Evolutionary conservation across 208 protist species (phyloP).

Genomic region (Endotrypanum monterogeii): DNA sequence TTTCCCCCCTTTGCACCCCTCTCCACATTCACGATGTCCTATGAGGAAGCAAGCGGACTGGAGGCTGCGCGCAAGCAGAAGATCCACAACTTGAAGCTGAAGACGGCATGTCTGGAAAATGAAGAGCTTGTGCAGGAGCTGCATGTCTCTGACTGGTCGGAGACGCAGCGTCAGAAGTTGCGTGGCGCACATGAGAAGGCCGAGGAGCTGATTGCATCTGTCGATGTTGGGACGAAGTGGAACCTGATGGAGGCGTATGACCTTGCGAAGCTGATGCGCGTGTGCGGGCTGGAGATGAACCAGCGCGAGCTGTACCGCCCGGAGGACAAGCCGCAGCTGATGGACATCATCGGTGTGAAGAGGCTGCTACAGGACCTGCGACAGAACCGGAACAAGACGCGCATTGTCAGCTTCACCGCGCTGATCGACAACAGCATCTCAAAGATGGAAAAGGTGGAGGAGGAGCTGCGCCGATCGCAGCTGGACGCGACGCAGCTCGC

Average conservation of each 20-base stretch:
- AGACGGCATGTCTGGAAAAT: slow-evolving; percentile 63
- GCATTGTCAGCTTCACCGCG: slow-evolving; percentile 76
- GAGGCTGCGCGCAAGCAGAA: slow-evolving; percentile 87
- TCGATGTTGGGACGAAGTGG: slow-evolving; percentile 84
- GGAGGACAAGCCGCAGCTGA: slow-evolving; percentile 89
- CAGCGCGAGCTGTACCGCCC: slow-evolving; percentile 81
- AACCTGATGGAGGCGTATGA: slow-evolving; percentile 84
- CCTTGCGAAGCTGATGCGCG: slow-evolving; percentile 78
- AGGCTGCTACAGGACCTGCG: slow-evolving; percentile 78
- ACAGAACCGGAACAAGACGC: slow-evolving; percentile 85
- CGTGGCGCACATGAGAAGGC: slow-evolving; percentile 75
- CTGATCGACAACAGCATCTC: slow-evolving; percentile 79
- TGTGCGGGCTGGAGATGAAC: slow-evolving; percentile 70
- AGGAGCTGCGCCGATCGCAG: slow-evolving; percentile 59
- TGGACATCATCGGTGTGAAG: slow-evolving; percentile 76
- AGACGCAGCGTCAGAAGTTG: slow-evolving; percentile 84
- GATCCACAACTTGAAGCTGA: slow-evolving; percentile 62
- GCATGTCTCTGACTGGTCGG: slow-evolving; percentile 82
- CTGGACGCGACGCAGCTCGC: slow-evolving; percentile 75
- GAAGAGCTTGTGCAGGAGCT: slow-evolving; percentile 84
- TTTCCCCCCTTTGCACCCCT: background rate
- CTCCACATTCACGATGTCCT: slow-evolving; percentile 37
- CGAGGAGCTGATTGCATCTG: slow-evolving; percentile 61
- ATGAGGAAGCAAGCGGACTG: slow-evolving; percentile 70
- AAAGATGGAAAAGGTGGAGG: slow-evolving; percentile 85